These are phyloP conservation scores for Solanum stenotomum DNA, from an alignment of 257 asterid species.

Conservation along the genomic window DNA sequence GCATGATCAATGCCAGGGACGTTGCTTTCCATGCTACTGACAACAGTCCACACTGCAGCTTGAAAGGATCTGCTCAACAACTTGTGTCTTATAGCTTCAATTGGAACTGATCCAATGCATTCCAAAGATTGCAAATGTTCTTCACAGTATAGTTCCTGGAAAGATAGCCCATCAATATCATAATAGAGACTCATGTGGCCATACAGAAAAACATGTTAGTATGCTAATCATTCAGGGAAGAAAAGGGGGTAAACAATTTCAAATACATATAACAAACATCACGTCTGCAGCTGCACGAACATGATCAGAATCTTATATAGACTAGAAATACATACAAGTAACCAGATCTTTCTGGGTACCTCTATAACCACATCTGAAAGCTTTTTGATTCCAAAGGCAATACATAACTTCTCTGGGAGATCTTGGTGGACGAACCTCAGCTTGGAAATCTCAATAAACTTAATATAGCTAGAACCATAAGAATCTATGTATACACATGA, in stretches of 20 bases:
- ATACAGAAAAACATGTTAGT: neutral
- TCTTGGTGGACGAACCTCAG: conserved; percentile 80
- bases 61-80: conserved; percentile 68
- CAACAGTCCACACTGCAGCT: conserved; percentile 61
- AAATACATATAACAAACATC: neutral
- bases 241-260: neutral
- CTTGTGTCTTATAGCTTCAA: conserved; percentile 45
- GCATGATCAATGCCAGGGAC: conserved; percentile 37
- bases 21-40: conserved; percentile 28
- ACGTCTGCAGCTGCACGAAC: neutral
- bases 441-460: conserved; percentile 68
- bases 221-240: neutral
- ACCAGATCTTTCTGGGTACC: conserved; percentile 29
- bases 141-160: conserved; percentile 54
- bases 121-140: conserved; percentile 51
- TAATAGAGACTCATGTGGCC: conserved; percentile 7
- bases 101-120: conserved; percentile 47
- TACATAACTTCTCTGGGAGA: conserved; percentile 60
- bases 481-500: conserved; percentile 78
- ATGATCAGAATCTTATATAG: neutral
- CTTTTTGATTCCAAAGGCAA: conserved; percentile 63
- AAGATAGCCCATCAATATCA: conserved; percentile 10
- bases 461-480: conserved; percentile 63
- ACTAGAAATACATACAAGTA: neutral
- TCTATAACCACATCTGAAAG: conserved; percentile 88